Evolutionary conservation across 768 basidiomycete species (phyloP).

Genomic region (Lentinula lateritia): DNA sequence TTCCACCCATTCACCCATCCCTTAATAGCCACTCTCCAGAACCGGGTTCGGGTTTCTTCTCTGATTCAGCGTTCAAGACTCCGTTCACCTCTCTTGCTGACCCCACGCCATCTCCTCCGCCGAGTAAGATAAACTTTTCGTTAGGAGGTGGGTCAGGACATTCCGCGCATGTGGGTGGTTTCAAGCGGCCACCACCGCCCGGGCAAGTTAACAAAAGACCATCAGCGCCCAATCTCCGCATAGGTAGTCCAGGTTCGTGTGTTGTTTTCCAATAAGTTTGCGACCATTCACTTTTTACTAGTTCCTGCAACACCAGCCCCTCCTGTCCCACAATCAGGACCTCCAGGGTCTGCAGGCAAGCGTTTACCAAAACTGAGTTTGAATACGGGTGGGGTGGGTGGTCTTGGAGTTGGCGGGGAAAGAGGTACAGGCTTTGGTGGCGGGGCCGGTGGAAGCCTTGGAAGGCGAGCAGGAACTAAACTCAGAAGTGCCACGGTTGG

Average conservation of each 20-base stretch:
- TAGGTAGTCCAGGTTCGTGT: neutral
- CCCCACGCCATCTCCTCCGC: neutral
- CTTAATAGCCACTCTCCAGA: neutral
- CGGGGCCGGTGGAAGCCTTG: neutral
- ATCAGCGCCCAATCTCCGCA: neutral
- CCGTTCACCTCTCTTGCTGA: neutral
- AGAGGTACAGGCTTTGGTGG: conserved; percentile 1
- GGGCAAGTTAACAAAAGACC: conserved; percentile 6
- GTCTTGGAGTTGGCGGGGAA: conserved; percentile 4
- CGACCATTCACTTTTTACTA: neutral
- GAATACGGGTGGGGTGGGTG: conserved; percentile 9
- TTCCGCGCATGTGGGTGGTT: neutral
- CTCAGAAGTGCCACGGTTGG: conserved; percentile 1
- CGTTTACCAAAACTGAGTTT: conserved; percentile 2
- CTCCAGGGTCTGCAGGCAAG: neutral
- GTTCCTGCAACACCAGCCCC: neutral
- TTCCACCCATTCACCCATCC: conserved; percentile 64
- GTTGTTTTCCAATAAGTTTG: neutral
- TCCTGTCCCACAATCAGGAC: neutral
- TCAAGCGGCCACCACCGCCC: conserved; percentile 9
- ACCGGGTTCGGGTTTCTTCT: neutral
- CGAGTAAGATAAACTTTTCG: neutral
- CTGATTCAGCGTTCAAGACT: neutral
- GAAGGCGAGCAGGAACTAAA: neutral
- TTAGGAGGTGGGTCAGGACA: neutral